Base-by-base conservation (phyloP, 495 filamentous ascomycete species). In the Aspergillus avenaceus region DNA sequence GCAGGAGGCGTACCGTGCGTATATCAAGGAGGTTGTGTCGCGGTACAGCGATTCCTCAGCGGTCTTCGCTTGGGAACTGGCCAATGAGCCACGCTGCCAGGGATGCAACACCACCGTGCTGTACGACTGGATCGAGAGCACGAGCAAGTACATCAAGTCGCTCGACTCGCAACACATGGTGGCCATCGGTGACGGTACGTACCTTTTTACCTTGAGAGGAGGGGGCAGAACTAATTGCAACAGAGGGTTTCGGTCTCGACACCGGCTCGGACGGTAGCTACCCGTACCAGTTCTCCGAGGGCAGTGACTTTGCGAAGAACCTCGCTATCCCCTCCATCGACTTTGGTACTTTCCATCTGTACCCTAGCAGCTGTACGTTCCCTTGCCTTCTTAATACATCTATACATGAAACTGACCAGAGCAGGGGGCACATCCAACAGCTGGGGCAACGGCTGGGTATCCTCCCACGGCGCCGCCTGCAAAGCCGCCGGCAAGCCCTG, bases 61-160 rank as follows among this genome's bases (percentile, higher is more conserved):
- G 2, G 70, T 88, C 47, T 83, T 88, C 61, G 78, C 83, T 0
- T 89, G 86, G 85, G 84, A 88, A 56, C 67, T 88, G 13, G 78
- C 74, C n/a, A 90, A 89, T 61, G 86, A 88, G 67, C 80, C 83
- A 8, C 74, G 84, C 41, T 87, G 85, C 70, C 73, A 75, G 18
- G 82, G 76, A 12, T 88, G 84, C 56, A 64, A 61, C 14, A 73
- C 81, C 0, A 68, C 72, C 8, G 71, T 83, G 11, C 73, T 88
- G 49, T 80, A 72, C 34, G 65, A 81, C n/a, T 90, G 85, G 84
- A 79, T 80, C 31, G 64, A 68, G 18, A 71, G 71, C 13, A 83
- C 75, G 11, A 80, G 74, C 49, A 63, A 72, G 4, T 87, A 84
- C 57, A 81, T 88, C 67, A 85, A 86, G 64, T 69, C 61, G 14